phyloP scores from a whole-genome alignment of 106 monocot genomes.

The Phalaenopsis equestris region DNA sequence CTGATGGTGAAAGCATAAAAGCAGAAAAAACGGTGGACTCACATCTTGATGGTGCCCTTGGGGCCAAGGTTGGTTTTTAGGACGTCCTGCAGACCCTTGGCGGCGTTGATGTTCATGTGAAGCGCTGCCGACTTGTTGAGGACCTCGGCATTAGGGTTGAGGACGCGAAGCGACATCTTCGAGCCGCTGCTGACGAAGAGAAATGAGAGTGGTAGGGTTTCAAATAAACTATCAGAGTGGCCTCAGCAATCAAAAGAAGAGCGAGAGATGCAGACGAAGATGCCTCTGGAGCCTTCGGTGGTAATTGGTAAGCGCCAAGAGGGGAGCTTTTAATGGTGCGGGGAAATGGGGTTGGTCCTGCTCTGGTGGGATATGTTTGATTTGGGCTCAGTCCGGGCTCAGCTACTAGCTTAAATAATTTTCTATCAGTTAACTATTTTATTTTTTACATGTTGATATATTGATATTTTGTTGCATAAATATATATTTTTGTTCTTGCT shows the following conservation, averaged over 20 bases:
- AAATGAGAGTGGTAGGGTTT: not conserved
- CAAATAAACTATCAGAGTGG: not conserved
- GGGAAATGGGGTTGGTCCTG: too few species aligned
- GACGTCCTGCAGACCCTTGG: slow-evolving; percentile 89
- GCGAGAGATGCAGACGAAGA: not conserved
- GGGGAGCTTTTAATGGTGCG: not conserved
- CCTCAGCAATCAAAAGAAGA: too few species aligned
- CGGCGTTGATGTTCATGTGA: slow-evolving; percentile 98
- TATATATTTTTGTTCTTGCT: too few species aligned
- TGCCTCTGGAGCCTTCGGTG: not conserved
- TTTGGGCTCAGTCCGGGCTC: too few species aligned
- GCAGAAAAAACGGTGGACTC: not conserved
- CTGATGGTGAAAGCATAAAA: not conserved
- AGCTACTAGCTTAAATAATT: too few species aligned
- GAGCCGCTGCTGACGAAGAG: not conserved
- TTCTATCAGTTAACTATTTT: too few species aligned
- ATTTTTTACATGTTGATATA: too few species aligned
- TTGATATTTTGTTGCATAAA: too few species aligned
- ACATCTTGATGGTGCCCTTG: slow-evolving; percentile 97
- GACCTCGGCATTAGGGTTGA: slow-evolving; percentile 93
- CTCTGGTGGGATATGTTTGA: too few species aligned
- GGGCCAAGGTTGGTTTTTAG: slow-evolving; percentile 96
- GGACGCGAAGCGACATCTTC: slow-evolving; percentile 74
- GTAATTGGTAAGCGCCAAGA: not conserved
- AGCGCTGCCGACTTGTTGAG: slow-evolving; percentile 93